Evolutionary conservation across 192 early-diverging fungal species (phyloP).

Genomic region (Gamsiella multidivaricata): DNA sequence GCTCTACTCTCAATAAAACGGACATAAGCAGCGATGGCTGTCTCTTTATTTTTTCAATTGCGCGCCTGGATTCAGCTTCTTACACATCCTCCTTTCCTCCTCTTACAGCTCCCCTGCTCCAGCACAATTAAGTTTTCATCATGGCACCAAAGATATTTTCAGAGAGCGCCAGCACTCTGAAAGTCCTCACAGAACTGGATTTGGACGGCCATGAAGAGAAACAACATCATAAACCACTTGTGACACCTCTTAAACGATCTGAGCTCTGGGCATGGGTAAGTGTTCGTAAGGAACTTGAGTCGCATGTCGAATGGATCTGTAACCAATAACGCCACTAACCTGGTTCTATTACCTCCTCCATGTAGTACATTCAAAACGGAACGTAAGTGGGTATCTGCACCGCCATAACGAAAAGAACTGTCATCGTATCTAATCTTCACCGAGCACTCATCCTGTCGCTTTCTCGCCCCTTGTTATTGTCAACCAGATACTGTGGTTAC

Average conservation of each 20-base stretch:
- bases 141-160: not conserved
- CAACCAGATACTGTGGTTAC: constrained; percentile 29
- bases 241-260: constrained; percentile 20
- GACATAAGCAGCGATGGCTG: too few relatives aligned
- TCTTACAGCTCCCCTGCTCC: not conserved
- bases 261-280: constrained; percentile 44
- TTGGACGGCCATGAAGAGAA: constrained; percentile 30
- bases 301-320: too few relatives aligned
- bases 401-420: not conserved
- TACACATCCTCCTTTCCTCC: too few relatives aligned
- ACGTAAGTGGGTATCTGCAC: constrained; percentile 16
- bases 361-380: constrained; percentile 40
- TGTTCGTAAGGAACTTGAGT: too few relatives aligned
- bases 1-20: too few relatives aligned
- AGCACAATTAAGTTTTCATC: not conserved
- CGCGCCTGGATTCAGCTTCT: too few relatives aligned
- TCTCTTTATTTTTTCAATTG: too few relatives aligned
- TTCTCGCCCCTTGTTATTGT: not conserved
- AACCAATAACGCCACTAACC: not conserved
- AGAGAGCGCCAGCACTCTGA: not conserved
- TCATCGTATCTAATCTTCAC: too few relatives aligned
- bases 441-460: not conserved
- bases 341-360: not conserved
- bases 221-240: not conserved
- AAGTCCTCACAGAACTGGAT: constrained; percentile 16